Base-by-base conservation (phyloP, 2,329 filamentous ascomycete species). In the Ramichloridium luteum region DNA sequence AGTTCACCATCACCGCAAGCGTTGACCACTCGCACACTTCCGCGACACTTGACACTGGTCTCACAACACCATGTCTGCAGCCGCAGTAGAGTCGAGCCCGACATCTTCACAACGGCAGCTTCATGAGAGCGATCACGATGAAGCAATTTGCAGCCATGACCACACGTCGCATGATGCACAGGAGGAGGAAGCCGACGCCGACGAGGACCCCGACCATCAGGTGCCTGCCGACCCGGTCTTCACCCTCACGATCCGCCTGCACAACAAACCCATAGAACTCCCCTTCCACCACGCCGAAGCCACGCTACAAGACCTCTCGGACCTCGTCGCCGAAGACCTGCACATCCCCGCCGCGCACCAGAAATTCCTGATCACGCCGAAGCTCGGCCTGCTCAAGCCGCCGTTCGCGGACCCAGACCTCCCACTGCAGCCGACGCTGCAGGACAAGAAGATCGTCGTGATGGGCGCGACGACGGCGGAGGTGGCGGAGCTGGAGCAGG, bases 321-420 rank as follows among this genome's bases (percentile, higher is more conserved):
- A 64, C 30, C 61, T 67, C 38, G 71, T 82, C 43, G 61, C 69
- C 35, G 51, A 58, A 26, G 53, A 57, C 3, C 64, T 81, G 32
- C 66, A 64, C 30, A 72, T 83, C 32, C 76, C 77, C 0, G 54
- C 58, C 0, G 52, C 62, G 6, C 74, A 81, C 54, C 77, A 82
- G 49, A 83, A 83, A 51, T 67, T 80, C 50, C 58, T 68, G 39
- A 64, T 82, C 42, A 65, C 73, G 10, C 66, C 76, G 25, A 80
- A 78, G 49, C 60, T 70, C 5, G 75, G 75, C 16, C 60, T 81
- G 2, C 64, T 80, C 15, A 78, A 74, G 42, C 60, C 66, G 0
- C 76, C 77, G 1, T 75, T 78, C 59, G 71, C 71, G 50, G 62
- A 77, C 41, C 64, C 72, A 1, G 45, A 58, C 2, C 56, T 73